Evolutionary conservation across 768 basidiomycete genomes (phyloP), one percentile per base, ranked within the genome.

Genomic region (Cystofilobasidium bisporidii): DNA sequence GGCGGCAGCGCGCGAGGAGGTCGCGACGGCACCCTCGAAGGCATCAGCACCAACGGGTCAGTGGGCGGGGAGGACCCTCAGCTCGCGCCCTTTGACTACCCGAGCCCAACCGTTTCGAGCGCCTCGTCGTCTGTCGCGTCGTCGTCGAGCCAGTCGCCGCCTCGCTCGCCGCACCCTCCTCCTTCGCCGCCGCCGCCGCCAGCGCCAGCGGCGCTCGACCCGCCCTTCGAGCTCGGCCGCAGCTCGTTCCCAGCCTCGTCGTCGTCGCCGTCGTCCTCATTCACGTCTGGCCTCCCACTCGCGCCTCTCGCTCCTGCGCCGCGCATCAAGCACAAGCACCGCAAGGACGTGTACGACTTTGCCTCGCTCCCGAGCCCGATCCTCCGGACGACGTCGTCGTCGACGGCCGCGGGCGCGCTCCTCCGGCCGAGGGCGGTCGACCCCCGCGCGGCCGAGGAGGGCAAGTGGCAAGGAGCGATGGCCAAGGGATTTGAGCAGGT

Each of bases 21-120:
- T n/a, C n/a, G n/a, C n/a, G n/a, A n/a, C n/a, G n/a, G n/a, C n/a
- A n/a, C n/a, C n/a, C n/a, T n/a, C 43, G 20, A 17, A 8, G 20
- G 20, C 20, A 17, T 3, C 43, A 43, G 43, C 17, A 4, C 43
- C 43, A 22, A 17, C 43, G 43, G 8, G 43, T 8, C 14, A 4
- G 43, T 4, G 43, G 17, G 3, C 43, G 8, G 18, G 17, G 3
- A 3, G 10, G 43, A 43, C 10, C 43, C 43, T 8, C 53, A 26
- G 53, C 30, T 56, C 28, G 28, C 28, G 30, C 53, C 53, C 28
- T 56, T 56, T 30, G 53, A 56, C 53, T 56, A 56, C 15, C 53
- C 53, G 14, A 22, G 18, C 18, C 53, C 53, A 30, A 24, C 28
- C 18, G 53, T 56, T 8, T 56, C 53, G 15, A 1, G 15, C 14